phyloP scores from a whole-genome alignment of 2,329 filamentous ascomycete species.

The Pezizomycotina sp. region DNA sequence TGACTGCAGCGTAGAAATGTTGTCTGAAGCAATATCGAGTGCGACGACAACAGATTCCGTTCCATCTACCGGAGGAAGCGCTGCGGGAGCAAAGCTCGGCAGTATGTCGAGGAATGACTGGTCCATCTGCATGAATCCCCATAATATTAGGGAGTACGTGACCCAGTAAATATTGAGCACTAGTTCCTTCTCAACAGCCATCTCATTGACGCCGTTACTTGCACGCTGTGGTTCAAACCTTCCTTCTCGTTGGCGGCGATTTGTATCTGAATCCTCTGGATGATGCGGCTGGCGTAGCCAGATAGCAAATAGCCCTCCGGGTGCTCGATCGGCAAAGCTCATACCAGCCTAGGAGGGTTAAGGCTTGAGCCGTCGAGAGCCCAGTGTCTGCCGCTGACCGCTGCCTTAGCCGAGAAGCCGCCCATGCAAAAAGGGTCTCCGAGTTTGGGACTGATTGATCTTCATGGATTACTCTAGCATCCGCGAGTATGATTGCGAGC shows the following conservation, averaged over 20 bases:
- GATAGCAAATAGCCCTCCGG: constrained; percentile 19
- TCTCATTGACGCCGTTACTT: constrained; percentile 20
- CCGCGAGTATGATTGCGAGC: constrained; percentile 19
- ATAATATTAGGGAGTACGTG: constrained; percentile 14
- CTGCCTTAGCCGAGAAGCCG: constrained; percentile 13
- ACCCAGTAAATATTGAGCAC: constrained; percentile 21
- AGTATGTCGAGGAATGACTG: constrained; percentile 18
- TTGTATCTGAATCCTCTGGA: too few species aligned
- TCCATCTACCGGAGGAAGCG: constrained; percentile 14
- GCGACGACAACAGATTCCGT: constrained; percentile 17
- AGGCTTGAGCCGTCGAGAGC: constrained; percentile 19
- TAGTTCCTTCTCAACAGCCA: constrained; percentile 20
- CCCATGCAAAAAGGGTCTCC: constrained; percentile 19
- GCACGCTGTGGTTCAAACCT: too few species aligned
- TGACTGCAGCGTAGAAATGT: constrained; percentile 16
- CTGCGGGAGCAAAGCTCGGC: constrained; percentile 15
- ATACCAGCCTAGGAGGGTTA: constrained; percentile 20
- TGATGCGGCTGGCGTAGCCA: too few species aligned
- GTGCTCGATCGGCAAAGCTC: constrained; percentile 18
- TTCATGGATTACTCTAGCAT: constrained; percentile 17
- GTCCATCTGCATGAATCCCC: constrained; percentile 21
- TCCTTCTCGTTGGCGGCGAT: too few species aligned
- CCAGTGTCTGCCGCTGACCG: constrained; percentile 11
- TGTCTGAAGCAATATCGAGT: constrained; percentile 17
- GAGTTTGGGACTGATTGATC: constrained; percentile 13